A percentile compares a stretch with the other conserved stretches of the same genome.
Conservation (phyloP, 83 land plant genomes). For the Picea mariana region DNA sequence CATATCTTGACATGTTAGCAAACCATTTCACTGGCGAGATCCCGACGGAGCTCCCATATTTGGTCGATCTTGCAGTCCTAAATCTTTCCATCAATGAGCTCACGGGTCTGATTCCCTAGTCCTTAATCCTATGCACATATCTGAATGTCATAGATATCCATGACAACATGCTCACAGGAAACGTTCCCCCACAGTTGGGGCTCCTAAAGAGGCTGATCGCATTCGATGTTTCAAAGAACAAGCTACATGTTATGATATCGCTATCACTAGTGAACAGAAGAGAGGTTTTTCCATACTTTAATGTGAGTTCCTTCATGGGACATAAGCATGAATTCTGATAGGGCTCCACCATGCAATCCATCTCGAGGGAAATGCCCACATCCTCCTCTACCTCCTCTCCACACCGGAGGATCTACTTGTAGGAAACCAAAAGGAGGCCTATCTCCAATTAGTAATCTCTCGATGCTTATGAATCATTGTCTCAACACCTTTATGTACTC, state of each 20-base stretch:
- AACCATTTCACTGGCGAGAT: slow-evolving; percentile 64
- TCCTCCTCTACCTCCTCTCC: too few species aligned
- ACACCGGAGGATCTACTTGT: too few species aligned
- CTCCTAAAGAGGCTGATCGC: slow-evolving; percentile 54
- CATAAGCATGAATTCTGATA: too few species aligned
- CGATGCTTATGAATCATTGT: too few species aligned
- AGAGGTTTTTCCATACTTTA: slow-evolving; percentile 31
- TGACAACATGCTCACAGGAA: slow-evolving; percentile 64
- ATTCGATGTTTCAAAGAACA: slow-evolving; percentile 75
- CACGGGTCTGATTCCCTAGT: slow-evolving; percentile 60
- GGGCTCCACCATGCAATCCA: too few species aligned
- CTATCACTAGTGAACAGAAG: slow-evolving; percentile 52
- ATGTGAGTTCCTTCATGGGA: too few species aligned
- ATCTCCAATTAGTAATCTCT: too few species aligned
- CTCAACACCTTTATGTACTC: too few species aligned
- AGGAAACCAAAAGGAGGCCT: too few species aligned
- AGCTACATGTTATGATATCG: slow-evolving; percentile 70
- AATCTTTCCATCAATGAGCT: slow-evolving; percentile 66
- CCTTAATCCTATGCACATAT: slow-evolving; percentile 62
- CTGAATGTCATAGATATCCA: slow-evolving; percentile 80
- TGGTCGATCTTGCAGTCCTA: slow-evolving; percentile 62
- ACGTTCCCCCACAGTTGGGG: slow-evolving; percentile 62
- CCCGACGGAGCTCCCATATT: slow-evolving; percentile 57
- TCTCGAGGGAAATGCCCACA: too few species aligned
- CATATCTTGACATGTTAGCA: slow-evolving; percentile 83